phyloP scores from a whole-genome alignment of 2,329 filamentous ascomycete species.

The Phialophora verrucosa region DNA sequence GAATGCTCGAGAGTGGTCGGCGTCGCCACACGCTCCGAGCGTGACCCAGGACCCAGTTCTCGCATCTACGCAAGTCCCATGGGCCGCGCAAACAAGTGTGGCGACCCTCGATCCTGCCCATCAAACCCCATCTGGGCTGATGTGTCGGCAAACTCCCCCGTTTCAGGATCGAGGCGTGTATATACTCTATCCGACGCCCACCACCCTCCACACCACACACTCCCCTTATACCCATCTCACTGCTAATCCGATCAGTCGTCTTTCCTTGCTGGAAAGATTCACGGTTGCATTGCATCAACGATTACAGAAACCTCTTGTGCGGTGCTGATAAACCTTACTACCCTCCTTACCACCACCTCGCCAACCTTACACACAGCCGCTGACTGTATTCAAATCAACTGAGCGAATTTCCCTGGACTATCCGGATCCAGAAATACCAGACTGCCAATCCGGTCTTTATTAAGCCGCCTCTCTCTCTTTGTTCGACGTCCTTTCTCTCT shows the following conservation, averaged over 20 bases:
- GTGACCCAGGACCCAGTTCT: conserved; percentile 12
- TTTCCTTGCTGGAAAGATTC: not conserved
- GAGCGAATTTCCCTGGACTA: conserved; percentile 1
- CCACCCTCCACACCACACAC: conserved; percentile 15
- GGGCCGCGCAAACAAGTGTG: conserved; percentile 32
- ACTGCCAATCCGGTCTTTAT: conserved; percentile 5
- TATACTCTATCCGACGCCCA: conserved; percentile 33
- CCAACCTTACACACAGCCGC: conserved; percentile 10
- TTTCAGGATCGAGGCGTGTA: conserved; percentile 27
- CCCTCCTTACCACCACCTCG: not conserved
- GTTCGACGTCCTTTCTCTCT: conserved; percentile 3
- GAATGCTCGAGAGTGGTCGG: conserved; percentile 32
- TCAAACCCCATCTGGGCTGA: conserved; percentile 16
- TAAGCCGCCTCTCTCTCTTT: conserved; percentile 12
- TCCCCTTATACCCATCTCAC: conserved; percentile 13
- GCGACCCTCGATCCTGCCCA: conserved; percentile 22
- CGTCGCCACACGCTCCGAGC: conserved; percentile 7
- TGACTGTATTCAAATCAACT: conserved; percentile 30
- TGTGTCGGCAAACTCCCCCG: conserved; percentile 29
- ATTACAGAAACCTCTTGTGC: not conserved
- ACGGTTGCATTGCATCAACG: not conserved
- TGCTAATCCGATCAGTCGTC: not conserved
- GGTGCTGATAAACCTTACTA: not conserved
- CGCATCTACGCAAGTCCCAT: conserved; percentile 7
- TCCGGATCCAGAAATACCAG: conserved; percentile 5